A percentile compares a stretch with the other conserved stretches of the same genome.
Evolutionary conservation across 2,329 filamentous ascomycete species (phyloP).

Genomic region (Chaetomium olivaceum): DNA sequence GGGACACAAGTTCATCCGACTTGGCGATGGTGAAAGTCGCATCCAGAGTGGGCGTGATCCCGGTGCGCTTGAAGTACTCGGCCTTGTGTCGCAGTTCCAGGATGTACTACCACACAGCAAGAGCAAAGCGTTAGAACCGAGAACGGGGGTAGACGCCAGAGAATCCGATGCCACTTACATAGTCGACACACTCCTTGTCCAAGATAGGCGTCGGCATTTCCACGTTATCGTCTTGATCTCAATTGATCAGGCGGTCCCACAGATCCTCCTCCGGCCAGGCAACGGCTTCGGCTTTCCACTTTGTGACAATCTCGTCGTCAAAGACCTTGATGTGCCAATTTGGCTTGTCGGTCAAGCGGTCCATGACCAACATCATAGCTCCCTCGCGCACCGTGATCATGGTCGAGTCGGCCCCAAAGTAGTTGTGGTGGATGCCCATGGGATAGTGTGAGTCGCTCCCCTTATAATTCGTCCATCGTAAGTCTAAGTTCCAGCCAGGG

Average conservation of each 20-base stretch:
- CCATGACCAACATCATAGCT: slow-evolving; percentile 40
- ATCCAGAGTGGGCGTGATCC: slow-evolving; percentile 7
- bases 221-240: slow-evolving; percentile 4
- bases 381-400: slow-evolving; percentile 37
- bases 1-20: slow-evolving; percentile 50
- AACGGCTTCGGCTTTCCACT: slow-evolving; percentile 38
- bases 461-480: background rate
- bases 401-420: background rate
- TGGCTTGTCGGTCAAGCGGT: slow-evolving; percentile 41
- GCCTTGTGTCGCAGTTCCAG: slow-evolving; percentile 15
- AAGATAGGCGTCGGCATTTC: slow-evolving; percentile 9
- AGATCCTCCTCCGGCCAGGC: slow-evolving; percentile 31
- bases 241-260: slow-evolving; percentile 8
- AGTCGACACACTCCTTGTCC: slow-evolving; percentile 8
- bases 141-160: too few relatives aligned
- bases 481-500: slow-evolving; percentile 8
- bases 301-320: slow-evolving; percentile 37
- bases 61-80: slow-evolving; percentile 9
- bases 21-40: slow-evolving; percentile 46
- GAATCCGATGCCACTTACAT: background rate
- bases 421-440: slow-evolving; percentile 12
- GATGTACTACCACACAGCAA: slow-evolving; percentile 8
- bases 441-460: background rate
- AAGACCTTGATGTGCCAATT: slow-evolving; percentile 42
- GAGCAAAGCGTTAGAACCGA: background rate